These are phyloP conservation scores for Xylaria cubensis DNA, from an alignment of 495 filamentous ascomycete genomes.

Conservation along the genomic window DNA sequence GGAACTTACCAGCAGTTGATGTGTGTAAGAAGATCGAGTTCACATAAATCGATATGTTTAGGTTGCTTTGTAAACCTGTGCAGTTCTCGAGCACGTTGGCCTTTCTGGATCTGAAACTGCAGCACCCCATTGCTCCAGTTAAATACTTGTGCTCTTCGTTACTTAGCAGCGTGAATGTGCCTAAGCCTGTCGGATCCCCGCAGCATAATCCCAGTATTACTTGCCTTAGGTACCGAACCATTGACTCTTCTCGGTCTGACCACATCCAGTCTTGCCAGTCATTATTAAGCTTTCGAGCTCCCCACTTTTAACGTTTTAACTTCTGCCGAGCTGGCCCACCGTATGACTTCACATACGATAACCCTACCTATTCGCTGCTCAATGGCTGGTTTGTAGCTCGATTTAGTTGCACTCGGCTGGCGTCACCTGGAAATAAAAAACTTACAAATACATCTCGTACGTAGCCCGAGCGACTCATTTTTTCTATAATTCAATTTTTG, in stretches of 20 bases:
- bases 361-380: neutral
- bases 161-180: neutral
- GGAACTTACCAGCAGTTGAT: neutral
- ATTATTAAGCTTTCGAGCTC: slow-evolving; percentile 13
- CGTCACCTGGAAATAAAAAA: neutral
- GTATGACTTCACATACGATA: neutral
- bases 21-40: neutral
- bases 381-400: neutral
- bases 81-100: slow-evolving; percentile 7
- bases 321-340: neutral
- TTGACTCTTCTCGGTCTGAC: slow-evolving; percentile 13
- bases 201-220: neutral
- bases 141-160: neutral
- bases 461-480: neutral
- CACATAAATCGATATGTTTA: neutral
- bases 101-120: neutral
- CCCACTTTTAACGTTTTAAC: neutral
- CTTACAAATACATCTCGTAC: neutral
- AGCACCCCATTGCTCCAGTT: neutral
- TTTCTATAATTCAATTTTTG: neutral
- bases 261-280: neutral
- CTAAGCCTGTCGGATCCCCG: neutral
- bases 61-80: neutral
- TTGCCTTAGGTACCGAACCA: slow-evolving; percentile 1
- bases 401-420: neutral